Evolutionary conservation across 2,329 filamentous ascomycete species (phyloP), one percentile per base, ranked within the genome.

Genomic region (Huntiella abstrusa): DNA sequence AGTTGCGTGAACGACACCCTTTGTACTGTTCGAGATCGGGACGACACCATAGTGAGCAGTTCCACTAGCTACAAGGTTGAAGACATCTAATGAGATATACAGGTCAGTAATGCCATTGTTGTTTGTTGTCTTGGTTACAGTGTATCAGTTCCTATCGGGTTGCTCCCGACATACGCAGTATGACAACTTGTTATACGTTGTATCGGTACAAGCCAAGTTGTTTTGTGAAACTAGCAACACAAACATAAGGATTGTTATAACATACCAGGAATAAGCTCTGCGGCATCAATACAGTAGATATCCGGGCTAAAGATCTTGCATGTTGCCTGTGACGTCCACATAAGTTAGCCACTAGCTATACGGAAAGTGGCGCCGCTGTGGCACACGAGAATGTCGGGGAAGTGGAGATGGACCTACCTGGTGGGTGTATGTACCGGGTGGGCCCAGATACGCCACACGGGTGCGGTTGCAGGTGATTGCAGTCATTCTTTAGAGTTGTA

Each of bases 1-100:
- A 0, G 87, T 94, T 60, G 85, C 83, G 47, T 91, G 77, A 43
- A 98, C 91, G 46, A 81, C 80, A 56, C 91, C 91, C 61, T 96
- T 94, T 58, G 84, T 88, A 36, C 83, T 92, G 66, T 98, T 98
- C 59, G 96, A 88, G 62, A 94, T 87, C 5, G 91, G 91, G 1
- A 95, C 82, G 32, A 96, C 82, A 53, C 87, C 91, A 48, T 78
- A 78, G 45, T 71, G 62, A 1, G 74, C 75, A 39, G 65, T 58
- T 49, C 73, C 70, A 34, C 69, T 67, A 56, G 92, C 84, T 4
- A 94, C 81, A 12, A 77, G 70, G 43, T 77, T 68, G 60, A 95
- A 94, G 54, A 93, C 77, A 57, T 91, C 84, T 80, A 52, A 22
- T 43, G 33, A 12, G 39, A 22, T 38, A 17, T 22, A 10, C 2